Percentiles rank a stretch among this genome's conserved stretches.
Evolutionary conservation across 371 early-diverging fungal species (phyloP).

Genomic region (Choanephora cucurbitarum): DNA sequence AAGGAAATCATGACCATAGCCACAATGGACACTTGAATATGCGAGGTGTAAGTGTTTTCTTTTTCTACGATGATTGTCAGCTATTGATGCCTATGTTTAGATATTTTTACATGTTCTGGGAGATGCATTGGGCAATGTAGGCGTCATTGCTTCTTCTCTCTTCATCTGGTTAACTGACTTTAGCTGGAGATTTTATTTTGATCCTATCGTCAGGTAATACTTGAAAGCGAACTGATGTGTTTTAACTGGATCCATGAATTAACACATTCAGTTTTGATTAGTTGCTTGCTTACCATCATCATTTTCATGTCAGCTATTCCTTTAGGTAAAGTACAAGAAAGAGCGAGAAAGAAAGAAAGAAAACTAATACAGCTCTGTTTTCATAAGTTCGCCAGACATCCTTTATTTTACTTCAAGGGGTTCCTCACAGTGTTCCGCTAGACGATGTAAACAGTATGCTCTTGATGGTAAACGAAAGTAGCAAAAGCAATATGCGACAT

Average conservation of each 20-base stretch:
- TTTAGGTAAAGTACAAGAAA: slow-evolving; percentile 31
- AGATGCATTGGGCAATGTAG: slow-evolving; percentile 92
- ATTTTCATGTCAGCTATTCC: slow-evolving; percentile 43
- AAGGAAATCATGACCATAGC: slow-evolving; percentile 33
- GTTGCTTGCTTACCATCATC: slow-evolving; percentile 39
- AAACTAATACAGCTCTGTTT: too few relatives aligned
- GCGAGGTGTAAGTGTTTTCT: slow-evolving; percentile 63
- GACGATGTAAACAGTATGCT: slow-evolving; percentile 67
- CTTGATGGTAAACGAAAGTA: slow-evolving; percentile 24
- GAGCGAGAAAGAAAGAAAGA: too few relatives aligned
- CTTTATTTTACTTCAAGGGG: slow-evolving; percentile 85
- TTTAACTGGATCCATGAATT: slow-evolving; percentile 24
- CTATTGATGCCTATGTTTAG: too few relatives aligned
- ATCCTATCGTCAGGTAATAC: slow-evolving; percentile 68
- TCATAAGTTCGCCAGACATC: slow-evolving; percentile 77
- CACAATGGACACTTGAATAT: slow-evolving; percentile 74
- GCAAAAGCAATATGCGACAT: not conserved
- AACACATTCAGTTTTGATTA: slow-evolving; percentile 9
- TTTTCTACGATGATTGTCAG: too few relatives aligned
- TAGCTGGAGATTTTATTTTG: slow-evolving; percentile 75
- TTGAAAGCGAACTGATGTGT: too few relatives aligned
- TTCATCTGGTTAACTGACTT: slow-evolving; percentile 77
- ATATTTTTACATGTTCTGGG: slow-evolving; percentile 94
- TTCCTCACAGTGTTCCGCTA: slow-evolving; percentile 70
- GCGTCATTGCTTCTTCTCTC: slow-evolving; percentile 84